A percentile compares a stretch with the other conserved stretches of the same genome.
Evolutionary conservation across 768 basidiomycete genomes (phyloP).

Genomic region (Cystofilobasidium capitatum): DNA sequence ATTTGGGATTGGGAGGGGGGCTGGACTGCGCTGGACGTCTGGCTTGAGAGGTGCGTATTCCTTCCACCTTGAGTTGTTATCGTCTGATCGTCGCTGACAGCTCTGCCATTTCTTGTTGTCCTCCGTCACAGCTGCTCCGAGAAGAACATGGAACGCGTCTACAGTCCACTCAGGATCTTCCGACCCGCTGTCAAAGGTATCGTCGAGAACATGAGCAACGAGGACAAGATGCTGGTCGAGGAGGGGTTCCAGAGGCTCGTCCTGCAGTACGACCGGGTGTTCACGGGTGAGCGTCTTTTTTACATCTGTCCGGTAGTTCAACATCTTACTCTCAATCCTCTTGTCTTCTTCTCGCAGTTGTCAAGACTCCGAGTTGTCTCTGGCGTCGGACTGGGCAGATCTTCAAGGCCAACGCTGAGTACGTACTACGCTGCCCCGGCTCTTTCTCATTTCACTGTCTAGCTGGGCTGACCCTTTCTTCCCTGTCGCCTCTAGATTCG

Average conservation of each 20-base stretch:
- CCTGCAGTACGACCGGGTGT: conserved; percentile 81
- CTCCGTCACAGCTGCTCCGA: conserved; percentile 70
- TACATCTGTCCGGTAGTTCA: not conserved
- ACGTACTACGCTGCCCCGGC: not conserved
- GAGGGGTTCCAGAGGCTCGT: conserved; percentile 93
- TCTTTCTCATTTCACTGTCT: not conserved
- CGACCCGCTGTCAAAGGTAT: conserved; percentile 16
- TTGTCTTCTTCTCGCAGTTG: conserved; percentile 61
- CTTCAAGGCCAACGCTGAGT: conserved; percentile 90
- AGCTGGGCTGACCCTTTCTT: too few relatives aligned
- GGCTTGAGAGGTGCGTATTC: conserved; percentile 71
- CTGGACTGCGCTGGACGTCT: conserved; percentile 76
- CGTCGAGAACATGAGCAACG: conserved; percentile 43
- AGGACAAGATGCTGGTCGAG: conserved; percentile 90
- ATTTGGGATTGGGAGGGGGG: conserved; percentile 42
- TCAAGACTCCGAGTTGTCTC: conserved; percentile 93
- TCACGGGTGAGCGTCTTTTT: conserved; percentile 35
- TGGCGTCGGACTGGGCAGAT: conserved; percentile 97
- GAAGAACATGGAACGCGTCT: conserved; percentile 55
- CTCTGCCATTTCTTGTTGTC: conserved; percentile 10
- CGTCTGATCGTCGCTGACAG: conserved; percentile 3
- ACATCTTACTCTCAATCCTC: not conserved
- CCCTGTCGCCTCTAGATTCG: conserved; percentile 45
- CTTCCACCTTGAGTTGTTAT: not conserved
- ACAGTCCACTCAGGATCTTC: conserved; percentile 6